A percentile compares a stretch with the other conserved stretches of the same genome.
Evolutionary conservation across 2,329 filamentous ascomycete species (phyloP).

Genomic region (Fusarium chlamydosporum): DNA sequence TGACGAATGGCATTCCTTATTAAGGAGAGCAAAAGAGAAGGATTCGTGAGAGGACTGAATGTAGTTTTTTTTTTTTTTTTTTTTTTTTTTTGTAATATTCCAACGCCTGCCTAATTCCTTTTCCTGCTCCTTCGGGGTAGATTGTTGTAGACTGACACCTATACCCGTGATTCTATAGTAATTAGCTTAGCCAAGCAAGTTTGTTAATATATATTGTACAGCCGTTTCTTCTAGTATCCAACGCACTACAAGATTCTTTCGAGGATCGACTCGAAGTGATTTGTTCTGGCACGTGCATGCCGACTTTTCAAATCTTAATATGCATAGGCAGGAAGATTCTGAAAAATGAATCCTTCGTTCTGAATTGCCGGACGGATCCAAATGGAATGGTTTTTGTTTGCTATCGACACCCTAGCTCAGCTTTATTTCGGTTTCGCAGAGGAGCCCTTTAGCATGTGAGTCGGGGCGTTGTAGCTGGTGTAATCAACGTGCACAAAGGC

Average conservation of each 20-base stretch:
- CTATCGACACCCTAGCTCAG: slow-evolving; percentile 1
- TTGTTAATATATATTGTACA: slow-evolving; percentile 39
- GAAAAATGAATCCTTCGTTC: background rate
- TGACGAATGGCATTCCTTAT: slow-evolving; percentile 98
- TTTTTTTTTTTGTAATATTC: too few species aligned
- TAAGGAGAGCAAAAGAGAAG: slow-evolving; percentile 58
- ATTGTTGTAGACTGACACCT: slow-evolving; percentile 1
- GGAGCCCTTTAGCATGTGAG: slow-evolving; percentile 64
- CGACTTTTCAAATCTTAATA: background rate
- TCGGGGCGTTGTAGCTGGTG: slow-evolving; percentile 72
- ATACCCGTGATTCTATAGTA: slow-evolving; percentile 9
- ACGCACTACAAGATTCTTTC: background rate
- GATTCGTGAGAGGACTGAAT: background rate
- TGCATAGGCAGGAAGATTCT: background rate
- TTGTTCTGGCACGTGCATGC: background rate
- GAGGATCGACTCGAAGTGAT: background rate
- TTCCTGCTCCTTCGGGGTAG: slow-evolving; percentile 4
- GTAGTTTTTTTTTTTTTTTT: slow-evolving; percentile 5
- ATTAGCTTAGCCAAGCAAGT: slow-evolving; percentile 19
- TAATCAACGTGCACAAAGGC: slow-evolving; percentile 79
- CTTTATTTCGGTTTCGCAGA: slow-evolving; percentile 45
- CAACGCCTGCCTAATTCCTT: slow-evolving; percentile 11
- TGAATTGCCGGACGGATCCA: background rate
- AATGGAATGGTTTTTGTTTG: background rate
- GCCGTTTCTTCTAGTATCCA: slow-evolving; percentile 6